Conservation (phyloP, 1,284 basidiomycete species). For the Sporisorium scitamineum region DNA sequence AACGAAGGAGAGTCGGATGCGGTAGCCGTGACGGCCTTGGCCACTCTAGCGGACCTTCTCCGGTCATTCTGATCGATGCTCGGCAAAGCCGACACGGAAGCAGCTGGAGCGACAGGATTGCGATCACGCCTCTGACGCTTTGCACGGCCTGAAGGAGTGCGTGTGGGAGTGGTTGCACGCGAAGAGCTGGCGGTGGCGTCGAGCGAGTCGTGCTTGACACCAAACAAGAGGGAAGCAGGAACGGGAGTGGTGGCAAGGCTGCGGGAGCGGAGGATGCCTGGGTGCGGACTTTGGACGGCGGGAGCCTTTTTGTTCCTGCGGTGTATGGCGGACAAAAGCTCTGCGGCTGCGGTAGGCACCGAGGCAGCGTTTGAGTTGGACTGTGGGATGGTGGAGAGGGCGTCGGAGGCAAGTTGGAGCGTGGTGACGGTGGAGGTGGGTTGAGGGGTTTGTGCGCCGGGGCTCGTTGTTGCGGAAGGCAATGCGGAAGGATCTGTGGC, state of each 20-base stretch:
- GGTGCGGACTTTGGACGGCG: conserved; percentile 39
- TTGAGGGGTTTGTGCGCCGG: conserved; percentile 25
- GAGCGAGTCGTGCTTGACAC: conserved; percentile 21
- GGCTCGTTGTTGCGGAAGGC: conserved; percentile 17
- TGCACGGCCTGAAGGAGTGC: conserved; percentile 27
- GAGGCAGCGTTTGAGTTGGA: background rate
- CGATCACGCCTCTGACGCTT: conserved; percentile 42
- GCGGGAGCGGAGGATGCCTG: conserved; percentile 31
- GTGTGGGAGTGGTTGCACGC: conserved; percentile 34
- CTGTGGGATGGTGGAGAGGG: conserved; percentile 26
- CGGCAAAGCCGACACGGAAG: conserved; percentile 18
- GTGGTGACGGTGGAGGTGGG: conserved; percentile 31
- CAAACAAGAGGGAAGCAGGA: conserved; percentile 19
- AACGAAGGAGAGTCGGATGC: conserved; percentile 31
- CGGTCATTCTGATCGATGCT: conserved; percentile 42
- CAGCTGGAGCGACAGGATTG: conserved; percentile 10
- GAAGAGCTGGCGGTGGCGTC: conserved; percentile 35
- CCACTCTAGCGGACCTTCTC: conserved; percentile 40
- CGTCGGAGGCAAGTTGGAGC: conserved; percentile 35
- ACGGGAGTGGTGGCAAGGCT: conserved; percentile 41
- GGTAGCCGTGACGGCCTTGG: conserved; percentile 29
- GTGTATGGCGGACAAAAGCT: conserved; percentile 26
- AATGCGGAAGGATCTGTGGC: conserved; percentile 11
- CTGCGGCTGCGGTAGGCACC: conserved; percentile 23
- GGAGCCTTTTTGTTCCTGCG: conserved; percentile 34